Evolutionary conservation across 2,329 filamentous ascomycete genomes (phyloP).

Genomic region (Aspergillus niger): DNA sequence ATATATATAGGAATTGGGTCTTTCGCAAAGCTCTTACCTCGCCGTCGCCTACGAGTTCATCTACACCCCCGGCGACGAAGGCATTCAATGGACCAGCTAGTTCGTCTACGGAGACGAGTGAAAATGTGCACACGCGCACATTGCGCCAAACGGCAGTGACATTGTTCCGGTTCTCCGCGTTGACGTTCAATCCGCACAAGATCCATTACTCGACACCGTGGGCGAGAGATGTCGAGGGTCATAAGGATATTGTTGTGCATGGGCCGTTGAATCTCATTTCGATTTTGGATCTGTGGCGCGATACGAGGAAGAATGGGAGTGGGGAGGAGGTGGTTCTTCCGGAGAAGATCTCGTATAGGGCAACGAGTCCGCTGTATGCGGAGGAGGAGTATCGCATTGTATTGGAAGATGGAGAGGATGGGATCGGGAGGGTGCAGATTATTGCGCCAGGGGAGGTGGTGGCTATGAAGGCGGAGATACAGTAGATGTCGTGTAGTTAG

Average conservation of each 20-base stretch:
- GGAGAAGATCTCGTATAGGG: slow-evolving; percentile 50
- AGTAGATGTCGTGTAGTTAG: background rate
- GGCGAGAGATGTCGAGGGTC: slow-evolving; percentile 47
- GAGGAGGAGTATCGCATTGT: slow-evolving; percentile 51
- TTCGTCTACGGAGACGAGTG: slow-evolving; percentile 24
- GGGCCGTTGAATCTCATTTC: slow-evolving; percentile 47
- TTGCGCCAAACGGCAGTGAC: slow-evolving; percentile 42
- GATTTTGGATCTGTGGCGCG: slow-evolving; percentile 49
- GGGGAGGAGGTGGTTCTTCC: slow-evolving; percentile 36
- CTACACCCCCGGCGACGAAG: slow-evolving; percentile 9
- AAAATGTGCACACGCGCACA: slow-evolving; percentile 33
- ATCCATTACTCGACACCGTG: slow-evolving; percentile 49
- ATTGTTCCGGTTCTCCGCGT: slow-evolving; percentile 47
- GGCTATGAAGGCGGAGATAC: slow-evolving; percentile 44
- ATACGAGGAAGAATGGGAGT: slow-evolving; percentile 29
- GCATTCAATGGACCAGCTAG: slow-evolving; percentile 14
- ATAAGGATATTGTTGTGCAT: slow-evolving; percentile 47
- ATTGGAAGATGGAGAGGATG: slow-evolving; percentile 38
- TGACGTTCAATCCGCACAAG: slow-evolving; percentile 49
- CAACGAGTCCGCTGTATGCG: slow-evolving; percentile 54
- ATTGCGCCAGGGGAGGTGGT: slow-evolving; percentile 33
- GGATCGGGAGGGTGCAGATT: slow-evolving; percentile 37
- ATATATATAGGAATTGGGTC: slow-evolving; percentile 44
- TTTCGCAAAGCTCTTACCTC: slow-evolving; percentile 44
- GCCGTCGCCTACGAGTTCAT: slow-evolving; percentile 14